phyloP scores from a whole-genome alignment of 2,329 filamentous ascomycete genomes.

The Exophiala sideris region DNA sequence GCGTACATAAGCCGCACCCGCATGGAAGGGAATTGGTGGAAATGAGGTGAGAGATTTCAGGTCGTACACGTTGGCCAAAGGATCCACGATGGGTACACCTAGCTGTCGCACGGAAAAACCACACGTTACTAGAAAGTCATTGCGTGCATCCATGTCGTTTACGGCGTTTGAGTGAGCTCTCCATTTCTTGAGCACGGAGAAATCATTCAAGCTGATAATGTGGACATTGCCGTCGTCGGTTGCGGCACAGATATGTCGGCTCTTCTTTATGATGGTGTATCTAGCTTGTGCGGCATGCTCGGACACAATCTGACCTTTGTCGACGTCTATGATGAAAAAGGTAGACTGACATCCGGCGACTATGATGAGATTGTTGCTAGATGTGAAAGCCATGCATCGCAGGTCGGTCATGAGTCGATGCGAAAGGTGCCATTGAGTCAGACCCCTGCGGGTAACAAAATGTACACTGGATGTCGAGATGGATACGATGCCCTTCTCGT shows the following conservation, averaged over 20 bases:
- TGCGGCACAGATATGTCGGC: slow-evolving; percentile 85
- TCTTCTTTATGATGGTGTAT: slow-evolving; percentile 88
- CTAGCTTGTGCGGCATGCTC: slow-evolving; percentile 69
- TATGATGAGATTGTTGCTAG: slow-evolving; percentile 78
- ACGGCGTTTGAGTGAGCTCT: slow-evolving; percentile 84
- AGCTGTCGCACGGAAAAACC: slow-evolving; percentile 83
- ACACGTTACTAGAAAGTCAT: slow-evolving; percentile 92
- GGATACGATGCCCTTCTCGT: slow-evolving; percentile 85
- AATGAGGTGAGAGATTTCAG: slow-evolving; percentile 85
- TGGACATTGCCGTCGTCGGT: slow-evolving; percentile 79
- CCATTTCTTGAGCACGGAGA: slow-evolving; percentile 80
- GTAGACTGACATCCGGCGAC: slow-evolving; percentile 80
- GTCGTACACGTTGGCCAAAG: slow-evolving; percentile 92
- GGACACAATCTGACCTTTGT: slow-evolving; percentile 70
- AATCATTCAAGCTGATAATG: slow-evolving; percentile 75
- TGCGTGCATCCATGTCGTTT: slow-evolving; percentile 95
- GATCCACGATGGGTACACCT: slow-evolving; percentile 78
- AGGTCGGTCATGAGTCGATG: slow-evolving; percentile 79
- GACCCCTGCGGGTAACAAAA: slow-evolving; percentile 77
- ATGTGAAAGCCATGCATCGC: slow-evolving; percentile 92
- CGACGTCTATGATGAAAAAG: slow-evolving; percentile 74
- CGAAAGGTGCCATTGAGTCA: slow-evolving; percentile 83
- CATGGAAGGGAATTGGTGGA: slow-evolving; percentile 86
- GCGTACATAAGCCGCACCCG: slow-evolving; percentile 87
- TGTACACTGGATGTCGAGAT: slow-evolving; percentile 80